phyloP scores from a whole-genome alignment of 805 yeast genomes.

The Pichia cephalocereana region DNA sequence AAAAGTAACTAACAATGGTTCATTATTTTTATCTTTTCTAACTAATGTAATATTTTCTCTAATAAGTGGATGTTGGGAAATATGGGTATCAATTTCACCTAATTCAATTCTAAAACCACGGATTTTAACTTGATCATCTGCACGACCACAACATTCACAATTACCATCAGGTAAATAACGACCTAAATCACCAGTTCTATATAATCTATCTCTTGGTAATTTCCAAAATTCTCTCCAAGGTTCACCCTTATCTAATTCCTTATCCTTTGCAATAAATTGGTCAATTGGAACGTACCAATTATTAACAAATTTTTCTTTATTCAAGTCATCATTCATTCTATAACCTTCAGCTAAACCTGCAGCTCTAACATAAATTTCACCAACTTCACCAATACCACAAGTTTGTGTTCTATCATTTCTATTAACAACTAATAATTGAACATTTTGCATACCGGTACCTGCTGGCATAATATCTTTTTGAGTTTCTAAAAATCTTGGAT shows the following conservation, averaged over 20 bases:
- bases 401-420: slow-evolving; percentile 79
- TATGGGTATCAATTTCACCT: slow-evolving; percentile 96
- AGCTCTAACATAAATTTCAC: slow-evolving; percentile 97
- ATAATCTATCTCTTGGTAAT: slow-evolving; percentile 93
- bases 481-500: slow-evolving; percentile 65
- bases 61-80: slow-evolving; percentile 86
- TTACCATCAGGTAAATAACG: slow-evolving; percentile 95
- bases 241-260: slow-evolving; percentile 34
- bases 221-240: slow-evolving; percentile 76
- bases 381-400: slow-evolving; percentile 98
- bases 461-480: slow-evolving; percentile 98
- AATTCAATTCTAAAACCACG: slow-evolving; percentile 97
- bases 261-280: slow-evolving; percentile 54
- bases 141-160: slow-evolving; percentile 97
- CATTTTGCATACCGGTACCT: slow-evolving; percentile 95
- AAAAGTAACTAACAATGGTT: slow-evolving; percentile 83
- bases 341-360: slow-evolving; percentile 97
- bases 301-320: slow-evolving; percentile 75
- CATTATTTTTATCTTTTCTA: slow-evolving; percentile 85
- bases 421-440: slow-evolving; percentile 88
- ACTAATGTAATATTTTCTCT: slow-evolving; percentile 92
- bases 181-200: slow-evolving; percentile 96
- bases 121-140: slow-evolving; percentile 97
- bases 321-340: slow-evolving; percentile 82
- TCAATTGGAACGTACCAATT: slow-evolving; percentile 80